These are phyloP conservation scores for Corinectria fuckeliana DNA, from an alignment of 2,329 filamentous ascomycete genomes.

Conservation along the genomic window DNA sequence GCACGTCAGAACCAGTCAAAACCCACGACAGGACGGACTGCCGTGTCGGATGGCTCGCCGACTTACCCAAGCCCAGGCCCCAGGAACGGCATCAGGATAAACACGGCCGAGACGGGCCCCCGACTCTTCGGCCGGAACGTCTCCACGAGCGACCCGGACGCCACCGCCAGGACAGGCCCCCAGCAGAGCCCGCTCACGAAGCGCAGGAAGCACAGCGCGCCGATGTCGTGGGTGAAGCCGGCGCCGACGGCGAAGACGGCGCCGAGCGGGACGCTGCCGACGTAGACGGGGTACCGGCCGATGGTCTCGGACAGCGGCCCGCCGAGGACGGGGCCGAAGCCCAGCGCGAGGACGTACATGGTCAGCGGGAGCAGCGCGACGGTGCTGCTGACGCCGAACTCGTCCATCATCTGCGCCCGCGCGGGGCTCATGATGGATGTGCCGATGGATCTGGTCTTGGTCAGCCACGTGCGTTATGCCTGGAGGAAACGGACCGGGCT, in stretches of 20 bases:
- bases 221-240: slow-evolving; percentile 58
- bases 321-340: slow-evolving; percentile 63
- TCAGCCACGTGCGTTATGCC: too few species aligned
- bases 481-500: neutral
- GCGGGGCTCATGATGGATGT: slow-evolving; percentile 60
- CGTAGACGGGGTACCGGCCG: slow-evolving; percentile 61
- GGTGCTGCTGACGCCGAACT: slow-evolving; percentile 62
- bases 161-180: slow-evolving; percentile 56
- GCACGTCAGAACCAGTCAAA: slow-evolving; percentile 14
- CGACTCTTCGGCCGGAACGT: slow-evolving; percentile 52
- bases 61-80: slow-evolving; percentile 59
- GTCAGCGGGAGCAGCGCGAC: slow-evolving; percentile 65
- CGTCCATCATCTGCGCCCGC: slow-evolving; percentile 49
- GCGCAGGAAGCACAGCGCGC: slow-evolving; percentile 57
- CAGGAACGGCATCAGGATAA: slow-evolving; percentile 59
- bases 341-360: slow-evolving; percentile 66
- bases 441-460: slow-evolving; percentile 58
- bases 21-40: neutral
- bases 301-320: slow-evolving; percentile 65
- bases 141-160: slow-evolving; percentile 57
- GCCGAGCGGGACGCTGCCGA: slow-evolving; percentile 52
- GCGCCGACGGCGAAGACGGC: slow-evolving; percentile 63
- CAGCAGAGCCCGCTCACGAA: slow-evolving; percentile 63
- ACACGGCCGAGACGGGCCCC: slow-evolving; percentile 52
- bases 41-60: too few species aligned